Evolutionary conservation across 2,329 filamentous ascomycete species (phyloP).

Genomic region (Alternaria triticimaculans): DNA sequence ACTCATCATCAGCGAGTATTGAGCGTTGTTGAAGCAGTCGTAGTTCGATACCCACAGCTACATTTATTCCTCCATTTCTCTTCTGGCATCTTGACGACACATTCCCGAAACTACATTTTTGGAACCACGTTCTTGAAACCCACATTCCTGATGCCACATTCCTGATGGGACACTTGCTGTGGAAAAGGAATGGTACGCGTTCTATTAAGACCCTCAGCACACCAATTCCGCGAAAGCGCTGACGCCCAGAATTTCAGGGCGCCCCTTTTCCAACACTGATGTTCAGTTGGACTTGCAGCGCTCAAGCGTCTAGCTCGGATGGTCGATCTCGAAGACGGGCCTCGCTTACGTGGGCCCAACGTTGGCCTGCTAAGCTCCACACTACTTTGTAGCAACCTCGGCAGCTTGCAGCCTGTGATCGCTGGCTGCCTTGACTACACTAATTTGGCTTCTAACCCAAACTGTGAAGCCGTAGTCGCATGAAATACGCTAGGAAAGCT

Average conservation of each 20-base stretch:
- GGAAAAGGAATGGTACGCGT: not conserved
- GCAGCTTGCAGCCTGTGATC: not conserved
- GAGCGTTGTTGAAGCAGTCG: not conserved
- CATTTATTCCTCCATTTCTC: not conserved
- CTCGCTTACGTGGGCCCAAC: not conserved
- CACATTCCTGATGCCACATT: not conserved
- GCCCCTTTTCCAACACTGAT: not conserved
- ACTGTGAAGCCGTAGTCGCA: not conserved
- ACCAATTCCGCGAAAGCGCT: not conserved
- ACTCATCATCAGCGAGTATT: not conserved
- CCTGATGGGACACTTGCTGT: not conserved
- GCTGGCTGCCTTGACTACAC: not conserved
- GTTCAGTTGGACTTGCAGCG: not conserved
- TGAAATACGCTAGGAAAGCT: not conserved
- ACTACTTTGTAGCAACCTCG: not conserved
- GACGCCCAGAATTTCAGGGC: not conserved
- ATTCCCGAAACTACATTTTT: not conserved
- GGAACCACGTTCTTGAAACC: not conserved
- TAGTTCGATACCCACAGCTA: constrained; percentile 1
- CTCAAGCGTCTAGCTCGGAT: not conserved
- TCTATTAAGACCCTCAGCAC: not conserved
- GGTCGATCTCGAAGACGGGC: not conserved
- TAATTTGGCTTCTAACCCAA: not conserved
- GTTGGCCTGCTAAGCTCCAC: not conserved
- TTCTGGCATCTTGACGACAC: not conserved